Evolutionary conservation across 2,329 filamentous ascomycete species (phyloP).

Genomic region (Aphanocladium album): DNA sequence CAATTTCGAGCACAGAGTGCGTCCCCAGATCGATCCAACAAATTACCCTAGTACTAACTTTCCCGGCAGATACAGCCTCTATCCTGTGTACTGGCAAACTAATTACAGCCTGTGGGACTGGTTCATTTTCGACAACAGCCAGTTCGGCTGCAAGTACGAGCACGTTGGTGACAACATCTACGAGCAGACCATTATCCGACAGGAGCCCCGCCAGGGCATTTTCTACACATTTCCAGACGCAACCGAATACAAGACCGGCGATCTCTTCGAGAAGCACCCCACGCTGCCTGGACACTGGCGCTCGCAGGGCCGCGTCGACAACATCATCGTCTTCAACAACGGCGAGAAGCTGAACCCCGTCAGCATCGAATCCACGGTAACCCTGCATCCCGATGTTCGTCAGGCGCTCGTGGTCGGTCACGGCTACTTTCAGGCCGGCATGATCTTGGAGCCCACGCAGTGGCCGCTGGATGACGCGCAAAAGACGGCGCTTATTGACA

Average conservation of each 20-base stretch:
- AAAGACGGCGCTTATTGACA: conserved; percentile 31
- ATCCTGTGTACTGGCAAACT: conserved; percentile 27
- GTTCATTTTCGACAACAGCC: conserved; percentile 34
- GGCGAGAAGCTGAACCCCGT: conserved; percentile 46
- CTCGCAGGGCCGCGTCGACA: conserved; percentile 27
- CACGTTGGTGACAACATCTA: conserved; percentile 29
- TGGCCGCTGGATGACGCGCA: conserved; percentile 23
- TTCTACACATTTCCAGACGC: conserved; percentile 34
- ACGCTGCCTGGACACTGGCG: conserved; percentile 29
- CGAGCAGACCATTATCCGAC: conserved; percentile 35
- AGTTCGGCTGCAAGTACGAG: conserved; percentile 35
- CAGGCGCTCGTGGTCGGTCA: conserved; percentile 42
- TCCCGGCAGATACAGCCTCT: conserved; percentile 27
- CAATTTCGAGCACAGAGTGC: conserved; percentile 39
- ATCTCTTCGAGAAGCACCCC: conserved; percentile 38
- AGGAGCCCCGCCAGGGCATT: conserved; percentile 26
- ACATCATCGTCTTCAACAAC: conserved; percentile 45
- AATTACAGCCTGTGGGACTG: conserved; percentile 34
- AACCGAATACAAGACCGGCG: conserved; percentile 31
- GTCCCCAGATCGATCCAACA: background rate
- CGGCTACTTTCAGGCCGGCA: conserved; percentile 39
- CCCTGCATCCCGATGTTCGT: conserved; percentile 33
- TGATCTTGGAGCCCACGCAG: conserved; percentile 41
- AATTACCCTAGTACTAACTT: background rate
- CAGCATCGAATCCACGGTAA: conserved; percentile 36